phyloP scores from a whole-genome alignment of 2,329 filamentous ascomycete species.

The Penicillium oxalicum region DNA sequence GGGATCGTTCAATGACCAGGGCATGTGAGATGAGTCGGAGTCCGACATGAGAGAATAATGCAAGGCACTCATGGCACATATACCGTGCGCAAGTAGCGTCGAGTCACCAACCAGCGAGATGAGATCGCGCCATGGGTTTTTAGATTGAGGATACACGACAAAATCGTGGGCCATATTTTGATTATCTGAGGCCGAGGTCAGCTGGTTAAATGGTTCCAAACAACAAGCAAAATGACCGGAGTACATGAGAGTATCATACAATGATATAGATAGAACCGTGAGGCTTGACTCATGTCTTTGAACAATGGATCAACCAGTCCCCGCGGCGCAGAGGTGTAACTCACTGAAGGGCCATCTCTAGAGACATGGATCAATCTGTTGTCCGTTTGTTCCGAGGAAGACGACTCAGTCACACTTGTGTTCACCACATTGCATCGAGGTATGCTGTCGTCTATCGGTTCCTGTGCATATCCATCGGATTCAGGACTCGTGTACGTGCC shows the following conservation, averaged over 20 bases:
- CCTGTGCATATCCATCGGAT: conserved; percentile 11
- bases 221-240: background rate
- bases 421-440: background rate
- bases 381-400: conserved; percentile 3
- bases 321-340: conserved; percentile 31
- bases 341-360: conserved; percentile 1
- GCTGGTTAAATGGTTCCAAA: conserved; percentile 12
- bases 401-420: background rate
- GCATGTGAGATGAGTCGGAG: conserved; percentile 30
- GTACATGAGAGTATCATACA: conserved; percentile 25
- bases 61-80: conserved; percentile 45
- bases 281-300: conserved; percentile 40
- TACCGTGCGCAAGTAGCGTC: conserved; percentile 42
- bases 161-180: conserved; percentile 40
- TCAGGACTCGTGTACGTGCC: conserved; percentile 14
- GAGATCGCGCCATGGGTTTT: conserved; percentile 47
- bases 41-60: conserved; percentile 41
- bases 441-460: conserved; percentile 2
- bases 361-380: conserved; percentile 14
- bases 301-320: conserved; percentile 44
- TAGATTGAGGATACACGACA: conserved; percentile 42
- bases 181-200: conserved; percentile 22
- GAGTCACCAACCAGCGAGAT: conserved; percentile 42
- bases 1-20: conserved; percentile 25
- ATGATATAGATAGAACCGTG: conserved; percentile 45